Evolutionary conservation across 108 stramenopile species (phyloP).

Genomic region (Pseudonitzschia multiseries): DNA sequence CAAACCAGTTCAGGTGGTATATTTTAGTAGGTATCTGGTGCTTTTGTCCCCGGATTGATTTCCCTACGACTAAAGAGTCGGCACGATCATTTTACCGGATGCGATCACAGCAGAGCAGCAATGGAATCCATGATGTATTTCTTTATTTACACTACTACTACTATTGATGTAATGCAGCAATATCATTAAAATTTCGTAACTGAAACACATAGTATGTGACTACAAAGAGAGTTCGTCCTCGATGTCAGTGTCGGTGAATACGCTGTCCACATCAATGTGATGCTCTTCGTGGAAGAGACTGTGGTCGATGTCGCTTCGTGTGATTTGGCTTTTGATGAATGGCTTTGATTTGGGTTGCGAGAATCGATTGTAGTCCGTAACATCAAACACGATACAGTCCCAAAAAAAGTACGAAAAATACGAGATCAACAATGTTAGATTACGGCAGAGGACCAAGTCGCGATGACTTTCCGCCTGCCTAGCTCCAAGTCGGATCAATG

Average conservation of each 20-base stretch:
- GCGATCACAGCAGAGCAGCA: too few species aligned
- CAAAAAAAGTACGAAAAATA: neutral
- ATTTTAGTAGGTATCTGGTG: too few species aligned
- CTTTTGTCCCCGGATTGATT: too few species aligned
- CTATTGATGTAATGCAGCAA: too few species aligned
- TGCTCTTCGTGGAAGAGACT: conserved; percentile 41
- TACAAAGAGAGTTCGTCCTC: conserved; percentile 7
- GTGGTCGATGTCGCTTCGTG: conserved; percentile 54
- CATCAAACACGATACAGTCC: neutral
- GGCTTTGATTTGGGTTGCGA: conserved; percentile 10
- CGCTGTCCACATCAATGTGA: conserved; percentile 9
- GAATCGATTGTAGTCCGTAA: neutral
- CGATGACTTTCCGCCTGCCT: neutral
- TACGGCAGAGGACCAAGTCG: neutral
- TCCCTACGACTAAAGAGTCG: too few species aligned
- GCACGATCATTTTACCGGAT: too few species aligned
- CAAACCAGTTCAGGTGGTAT: too few species aligned
- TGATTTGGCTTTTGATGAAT: conserved; percentile 63
- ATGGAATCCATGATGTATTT: too few species aligned
- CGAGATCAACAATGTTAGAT: neutral
- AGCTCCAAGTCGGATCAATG: too few species aligned
- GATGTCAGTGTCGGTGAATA: conserved; percentile 6
- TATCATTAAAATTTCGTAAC: too few species aligned
- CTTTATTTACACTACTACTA: too few species aligned
- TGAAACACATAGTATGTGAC: neutral